Evolutionary conservation across 2,329 filamentous ascomycete genomes (phyloP).

Genomic region (Aureobasidium melanogenum): DNA sequence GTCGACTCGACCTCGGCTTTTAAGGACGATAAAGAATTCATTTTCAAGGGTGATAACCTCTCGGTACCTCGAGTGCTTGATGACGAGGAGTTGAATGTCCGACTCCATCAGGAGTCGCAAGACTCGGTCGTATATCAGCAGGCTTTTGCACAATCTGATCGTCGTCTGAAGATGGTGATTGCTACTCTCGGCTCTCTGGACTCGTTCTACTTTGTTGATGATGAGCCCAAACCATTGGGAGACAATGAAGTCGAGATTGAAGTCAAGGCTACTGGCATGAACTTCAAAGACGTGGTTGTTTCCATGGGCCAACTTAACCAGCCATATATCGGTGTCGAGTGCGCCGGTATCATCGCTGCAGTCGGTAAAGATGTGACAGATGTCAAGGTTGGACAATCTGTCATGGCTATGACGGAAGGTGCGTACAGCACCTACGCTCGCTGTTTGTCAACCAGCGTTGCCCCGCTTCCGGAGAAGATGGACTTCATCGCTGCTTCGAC

Average conservation of each 20-base stretch:
- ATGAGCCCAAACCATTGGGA: conserved; percentile 3
- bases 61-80: not conserved
- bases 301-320: conserved; percentile 11
- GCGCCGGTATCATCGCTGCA: not conserved
- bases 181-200: conserved; percentile 7
- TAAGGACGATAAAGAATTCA: not conserved
- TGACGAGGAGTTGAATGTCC: not conserved
- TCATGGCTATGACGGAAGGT: conserved; percentile 6
- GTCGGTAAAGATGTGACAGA: not conserved
- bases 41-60: not conserved
- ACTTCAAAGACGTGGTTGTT: conserved; percentile 16
- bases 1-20: not conserved
- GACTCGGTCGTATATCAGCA: not conserved
- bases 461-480: conserved; percentile 14
- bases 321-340: conserved; percentile 11
- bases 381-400: not conserved
- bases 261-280: conserved; percentile 15
- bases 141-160: not conserved
- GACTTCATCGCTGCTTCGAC: conserved; percentile 19
- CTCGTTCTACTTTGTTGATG: conserved; percentile 6
- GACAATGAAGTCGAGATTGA: conserved; percentile 16
- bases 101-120: not conserved
- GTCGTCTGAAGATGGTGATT: conserved; percentile 1
- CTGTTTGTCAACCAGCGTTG: not conserved
- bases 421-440: conserved; percentile 1